Conservation (phyloP, 306 rosid genomes). For the Quercus engelmannii region DNA sequence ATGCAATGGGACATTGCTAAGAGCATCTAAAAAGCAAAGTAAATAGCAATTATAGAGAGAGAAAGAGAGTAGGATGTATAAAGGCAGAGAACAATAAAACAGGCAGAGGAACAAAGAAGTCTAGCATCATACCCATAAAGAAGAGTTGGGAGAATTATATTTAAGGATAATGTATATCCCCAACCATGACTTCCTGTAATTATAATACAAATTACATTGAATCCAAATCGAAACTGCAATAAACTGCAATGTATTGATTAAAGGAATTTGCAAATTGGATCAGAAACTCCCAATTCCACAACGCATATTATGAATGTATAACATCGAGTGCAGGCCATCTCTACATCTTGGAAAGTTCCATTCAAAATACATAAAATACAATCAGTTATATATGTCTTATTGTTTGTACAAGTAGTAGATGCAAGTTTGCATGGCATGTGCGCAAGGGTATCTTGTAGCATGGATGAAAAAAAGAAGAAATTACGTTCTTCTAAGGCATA, state of each 20-base stretch:
- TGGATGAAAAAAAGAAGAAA: background rate
- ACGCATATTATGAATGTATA: background rate
- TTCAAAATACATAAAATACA: too few relatives aligned
- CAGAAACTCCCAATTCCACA: background rate
- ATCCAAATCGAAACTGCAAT: background rate
- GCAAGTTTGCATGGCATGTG: background rate
- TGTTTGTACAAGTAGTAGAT: too few relatives aligned
- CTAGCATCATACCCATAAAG: background rate
- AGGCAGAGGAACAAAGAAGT: too few relatives aligned
- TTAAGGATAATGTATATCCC: background rate
- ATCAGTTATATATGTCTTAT: too few relatives aligned
- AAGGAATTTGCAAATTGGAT: background rate
- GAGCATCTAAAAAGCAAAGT: background rate
- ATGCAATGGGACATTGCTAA: background rate
- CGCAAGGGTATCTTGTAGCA: too few relatives aligned
- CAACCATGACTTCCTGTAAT: background rate
- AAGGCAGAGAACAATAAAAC: background rate
- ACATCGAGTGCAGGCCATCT: background rate
- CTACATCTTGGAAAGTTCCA: background rate
- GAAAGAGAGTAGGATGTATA: background rate
- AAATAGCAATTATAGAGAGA: background rate
- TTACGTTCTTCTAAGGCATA: constrained; percentile 9
- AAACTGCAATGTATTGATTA: background rate
- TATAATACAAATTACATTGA: background rate
- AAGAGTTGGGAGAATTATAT: background rate